Conservation (phyloP, 139 green algal species). For the Raphidocelis subcapitata region DNA sequence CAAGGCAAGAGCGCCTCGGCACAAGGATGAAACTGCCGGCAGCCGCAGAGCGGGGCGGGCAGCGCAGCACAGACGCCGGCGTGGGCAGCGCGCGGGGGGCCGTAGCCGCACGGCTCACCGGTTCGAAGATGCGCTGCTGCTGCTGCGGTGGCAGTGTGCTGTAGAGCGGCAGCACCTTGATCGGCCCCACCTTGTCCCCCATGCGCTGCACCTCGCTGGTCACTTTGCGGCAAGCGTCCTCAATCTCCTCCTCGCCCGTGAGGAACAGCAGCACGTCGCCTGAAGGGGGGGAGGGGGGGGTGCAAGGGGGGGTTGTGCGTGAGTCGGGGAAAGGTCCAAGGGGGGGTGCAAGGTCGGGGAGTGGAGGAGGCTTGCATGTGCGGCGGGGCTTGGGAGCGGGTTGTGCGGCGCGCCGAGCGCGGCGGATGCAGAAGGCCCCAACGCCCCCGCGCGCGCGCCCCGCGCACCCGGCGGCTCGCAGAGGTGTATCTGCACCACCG, state of each 20-base stretch:
- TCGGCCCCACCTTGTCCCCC: constrained; percentile 70
- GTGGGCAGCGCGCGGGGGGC: too few relatives aligned
- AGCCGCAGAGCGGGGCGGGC: too few relatives aligned
- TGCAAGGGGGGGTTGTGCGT: background rate
- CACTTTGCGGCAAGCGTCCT: constrained; percentile 97
- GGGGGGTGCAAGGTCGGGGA: background rate
- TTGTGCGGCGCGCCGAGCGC: too few relatives aligned
- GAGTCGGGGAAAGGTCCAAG: background rate
- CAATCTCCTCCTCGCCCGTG: constrained; percentile 99
- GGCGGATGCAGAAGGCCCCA: too few relatives aligned
- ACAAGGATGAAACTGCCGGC: too few relatives aligned
- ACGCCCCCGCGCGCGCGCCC: background rate
- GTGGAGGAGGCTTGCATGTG: too few relatives aligned
- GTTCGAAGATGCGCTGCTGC: constrained; percentile 98
- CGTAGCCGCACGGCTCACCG: too few relatives aligned
- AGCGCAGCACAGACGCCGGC: too few relatives aligned
- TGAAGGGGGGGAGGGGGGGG: background rate
- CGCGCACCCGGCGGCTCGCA: constrained; percentile 64
- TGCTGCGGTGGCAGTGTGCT: constrained; percentile 93
- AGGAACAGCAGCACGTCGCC: constrained; percentile 98
- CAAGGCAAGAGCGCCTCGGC: too few relatives aligned
- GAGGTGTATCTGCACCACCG: constrained; percentile 95
- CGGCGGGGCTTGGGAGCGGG: too few relatives aligned
- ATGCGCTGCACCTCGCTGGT: constrained; percentile 68
- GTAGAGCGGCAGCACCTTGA: constrained; percentile 97